Percentiles rank a stretch among this genome's conserved stretches.
Conservation (phyloP, 768 basidiomycete genomes). For the Dendrothele bispora region DNA sequence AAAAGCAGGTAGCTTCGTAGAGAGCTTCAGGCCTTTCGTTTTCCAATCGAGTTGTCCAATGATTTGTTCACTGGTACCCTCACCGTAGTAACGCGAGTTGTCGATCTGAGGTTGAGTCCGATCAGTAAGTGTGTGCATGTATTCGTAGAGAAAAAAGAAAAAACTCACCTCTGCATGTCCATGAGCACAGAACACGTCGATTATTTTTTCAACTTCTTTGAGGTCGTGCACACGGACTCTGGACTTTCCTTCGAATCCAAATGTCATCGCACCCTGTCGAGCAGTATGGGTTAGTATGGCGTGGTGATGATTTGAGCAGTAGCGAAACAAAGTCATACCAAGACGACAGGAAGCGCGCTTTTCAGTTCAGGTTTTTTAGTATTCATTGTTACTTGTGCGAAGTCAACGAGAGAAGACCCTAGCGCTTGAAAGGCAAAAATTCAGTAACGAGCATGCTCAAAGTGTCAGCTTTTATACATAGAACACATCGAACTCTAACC, state of each 20-base stretch:
- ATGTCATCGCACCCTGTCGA: conserved; percentile 13
- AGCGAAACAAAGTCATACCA: conserved; percentile 4
- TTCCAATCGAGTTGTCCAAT: conserved; percentile 43
- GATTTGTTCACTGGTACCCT: conserved; percentile 23
- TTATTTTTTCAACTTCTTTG: conserved; percentile 22
- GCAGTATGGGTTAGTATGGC: too few species aligned
- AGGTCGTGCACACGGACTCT: conserved; percentile 8
- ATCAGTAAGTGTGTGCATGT: neutral
- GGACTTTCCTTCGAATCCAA: conserved; percentile 9
- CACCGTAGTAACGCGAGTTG: conserved; percentile 10
- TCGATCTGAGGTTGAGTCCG: conserved; percentile 8
- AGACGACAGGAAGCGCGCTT: conserved; percentile 11
- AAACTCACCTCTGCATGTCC: conserved; percentile 42
- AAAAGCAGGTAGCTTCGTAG: conserved; percentile 47
- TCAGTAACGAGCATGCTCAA: too few species aligned
- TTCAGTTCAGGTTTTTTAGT: conserved; percentile 7
- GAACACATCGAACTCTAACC: too few species aligned
- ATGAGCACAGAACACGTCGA: conserved; percentile 44
- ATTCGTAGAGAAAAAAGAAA: neutral
- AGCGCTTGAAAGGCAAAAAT: too few species aligned
- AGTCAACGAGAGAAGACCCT: too few species aligned
- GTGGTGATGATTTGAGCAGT: neutral
- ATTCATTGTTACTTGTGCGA: too few species aligned
- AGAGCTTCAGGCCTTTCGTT: conserved; percentile 39
- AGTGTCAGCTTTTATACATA: too few species aligned